These are phyloP conservation scores for Neurospora terricola DNA, from an alignment of 495 filamentous ascomycete genomes.

Conservation along the genomic window DNA sequence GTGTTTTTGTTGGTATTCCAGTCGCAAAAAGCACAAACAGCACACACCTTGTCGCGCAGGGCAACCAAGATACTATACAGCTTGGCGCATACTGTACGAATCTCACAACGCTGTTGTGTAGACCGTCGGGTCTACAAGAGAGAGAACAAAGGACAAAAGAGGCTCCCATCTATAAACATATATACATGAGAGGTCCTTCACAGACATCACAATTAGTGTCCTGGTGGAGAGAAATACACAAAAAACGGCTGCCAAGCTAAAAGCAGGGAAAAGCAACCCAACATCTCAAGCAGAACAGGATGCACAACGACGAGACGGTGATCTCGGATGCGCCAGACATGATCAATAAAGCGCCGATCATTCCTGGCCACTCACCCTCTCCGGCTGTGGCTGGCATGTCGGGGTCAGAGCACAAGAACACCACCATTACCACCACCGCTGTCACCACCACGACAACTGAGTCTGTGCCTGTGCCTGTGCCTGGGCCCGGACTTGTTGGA, in stretches of 20 bases:
- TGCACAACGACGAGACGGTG: constrained; percentile 7
- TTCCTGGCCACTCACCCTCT: not conserved
- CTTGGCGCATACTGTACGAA: not conserved
- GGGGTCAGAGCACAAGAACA: constrained; percentile 1
- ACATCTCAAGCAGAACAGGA: not conserved
- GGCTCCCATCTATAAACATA: not conserved
- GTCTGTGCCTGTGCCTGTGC: not conserved
- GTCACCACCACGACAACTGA: not conserved
- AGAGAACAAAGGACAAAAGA: not conserved
- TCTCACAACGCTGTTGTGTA: not conserved
- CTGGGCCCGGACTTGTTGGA: not conserved
- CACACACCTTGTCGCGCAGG: not conserved
- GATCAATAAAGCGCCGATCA: constrained; percentile 13
- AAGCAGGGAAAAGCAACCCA: not conserved
- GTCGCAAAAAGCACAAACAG: not conserved
- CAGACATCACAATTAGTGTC: not conserved
- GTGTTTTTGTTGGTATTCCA: not conserved
- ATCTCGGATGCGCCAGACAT: constrained; percentile 5
- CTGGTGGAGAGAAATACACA: not conserved
- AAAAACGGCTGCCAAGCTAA: not conserved
- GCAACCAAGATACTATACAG: not conserved
- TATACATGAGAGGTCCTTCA: not conserved
- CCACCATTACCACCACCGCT: not conserved
- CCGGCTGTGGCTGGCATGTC: constrained; percentile 1
- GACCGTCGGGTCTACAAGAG: not conserved